Evolutionary conservation across 2,329 filamentous ascomycete species (phyloP), one percentile per base, ranked within the genome.

Genomic region (Podosphaera leucotricha): DNA sequence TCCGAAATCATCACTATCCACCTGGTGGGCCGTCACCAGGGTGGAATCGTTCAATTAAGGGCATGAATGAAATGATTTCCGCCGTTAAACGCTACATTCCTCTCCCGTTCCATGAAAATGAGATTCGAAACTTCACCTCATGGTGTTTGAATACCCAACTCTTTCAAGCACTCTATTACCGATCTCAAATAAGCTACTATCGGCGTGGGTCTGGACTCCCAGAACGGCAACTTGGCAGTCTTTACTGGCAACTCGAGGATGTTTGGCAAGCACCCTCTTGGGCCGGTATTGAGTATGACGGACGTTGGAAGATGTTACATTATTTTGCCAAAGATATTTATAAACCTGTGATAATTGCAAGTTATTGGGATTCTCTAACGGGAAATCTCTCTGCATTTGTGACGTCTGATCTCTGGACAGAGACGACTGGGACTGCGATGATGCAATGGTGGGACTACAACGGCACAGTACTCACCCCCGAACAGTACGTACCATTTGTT

Each of bases 221-320:
- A 0, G 66, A 77, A 47, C 62, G 71, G 0, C 71, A 76, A 50
- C 62, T 77, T 2, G 73, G 72, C 0, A 66, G 64, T 10, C 54
- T 78, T 4, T 77, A 76, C 54, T 78, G 73, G 74, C 73, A 77
- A 52, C 60, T 78, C 1, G 71, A 77, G 50, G 73, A 77, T 51
- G 68, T 74, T 46, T 75, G 71, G 71, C 70, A 73, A 49, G 72
- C 71, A 1, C 72, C 73, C 0, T 74, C 70, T 0, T 77, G 73
- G 72, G 70, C 72, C 0, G 67, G 70, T 0, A 68, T 77, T 28
- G 73, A 77, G 53, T 75, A 75, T 47, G 67, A 70, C 42, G 72
- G 72, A 0, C 60, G 73, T 1, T 76, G 72, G 71, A 77, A 77
- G 54, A 63, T 74, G 0, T 56, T 77, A 16, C 72, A 76, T 46